Evolutionary conservation across 352 stramenopile genomes (phyloP).

Genomic region (Phytophthora pseudosyringae): DNA sequence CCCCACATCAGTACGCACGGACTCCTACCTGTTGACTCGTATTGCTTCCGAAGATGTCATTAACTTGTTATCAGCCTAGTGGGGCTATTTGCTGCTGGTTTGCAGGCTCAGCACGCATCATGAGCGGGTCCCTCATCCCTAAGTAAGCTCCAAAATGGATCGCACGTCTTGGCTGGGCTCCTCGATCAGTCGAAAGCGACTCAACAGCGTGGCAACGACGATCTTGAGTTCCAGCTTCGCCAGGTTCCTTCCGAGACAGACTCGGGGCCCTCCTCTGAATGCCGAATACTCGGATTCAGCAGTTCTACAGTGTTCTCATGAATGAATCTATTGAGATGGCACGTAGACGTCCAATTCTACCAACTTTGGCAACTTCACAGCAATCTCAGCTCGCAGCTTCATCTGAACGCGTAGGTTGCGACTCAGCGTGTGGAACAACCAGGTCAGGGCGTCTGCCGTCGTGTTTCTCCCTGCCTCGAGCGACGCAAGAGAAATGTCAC

Average conservation of each 20-base stretch:
- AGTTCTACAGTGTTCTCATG: background rate
- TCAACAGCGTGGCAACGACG: background rate
- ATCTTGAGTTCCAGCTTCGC: slow-evolving; percentile 2
- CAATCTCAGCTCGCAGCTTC: background rate
- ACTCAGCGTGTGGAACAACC: background rate
- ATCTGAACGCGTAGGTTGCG: background rate
- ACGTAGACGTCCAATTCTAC: background rate
- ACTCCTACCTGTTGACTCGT: too few species aligned
- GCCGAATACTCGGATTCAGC: background rate
- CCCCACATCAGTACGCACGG: too few species aligned
- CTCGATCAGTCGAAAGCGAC: background rate
- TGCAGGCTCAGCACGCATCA: slow-evolving; percentile 10
- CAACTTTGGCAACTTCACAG: background rate
- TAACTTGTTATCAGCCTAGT: too few species aligned
- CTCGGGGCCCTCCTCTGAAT: slow-evolving; percentile 1
- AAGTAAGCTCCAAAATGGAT: slow-evolving; percentile 4
- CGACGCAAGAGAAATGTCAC: background rate
- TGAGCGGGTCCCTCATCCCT: slow-evolving; percentile 12
- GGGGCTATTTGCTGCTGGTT: background rate
- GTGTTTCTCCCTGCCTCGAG: background rate
- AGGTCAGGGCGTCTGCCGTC: slow-evolving; percentile 1
- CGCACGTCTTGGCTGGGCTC: background rate
- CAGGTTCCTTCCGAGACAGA: background rate
- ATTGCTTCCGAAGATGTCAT: too few species aligned
- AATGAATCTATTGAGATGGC: slow-evolving; percentile 1